Percentiles rank a stretch among this genome's conserved stretches.
phyloP scores from a whole-genome alignment of 306 rosid genomes.

The Sophora flavescens region DNA sequence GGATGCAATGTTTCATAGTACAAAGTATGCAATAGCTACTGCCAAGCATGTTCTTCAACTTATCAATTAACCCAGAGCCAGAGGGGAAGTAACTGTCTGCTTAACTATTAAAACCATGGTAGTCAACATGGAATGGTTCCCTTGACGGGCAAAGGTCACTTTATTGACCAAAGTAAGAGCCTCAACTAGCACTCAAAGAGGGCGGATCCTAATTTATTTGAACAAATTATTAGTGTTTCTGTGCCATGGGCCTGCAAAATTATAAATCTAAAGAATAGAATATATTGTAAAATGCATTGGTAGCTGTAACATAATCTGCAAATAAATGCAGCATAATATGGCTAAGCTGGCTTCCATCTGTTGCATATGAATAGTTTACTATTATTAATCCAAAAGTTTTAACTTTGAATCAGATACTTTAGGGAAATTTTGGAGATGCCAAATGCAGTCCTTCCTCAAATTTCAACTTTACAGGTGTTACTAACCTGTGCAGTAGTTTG shows the following conservation, averaged over 20 bases:
- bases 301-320: constrained; percentile 20
- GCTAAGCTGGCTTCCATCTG: constrained; percentile 33
- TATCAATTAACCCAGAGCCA: constrained; percentile 16
- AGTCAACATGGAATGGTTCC: constrained; percentile 17
- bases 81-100: constrained; percentile 13
- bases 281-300: constrained; percentile 13
- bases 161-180: constrained; percentile 13
- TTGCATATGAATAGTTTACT: constrained; percentile 19
- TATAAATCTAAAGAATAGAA: constrained; percentile 29
- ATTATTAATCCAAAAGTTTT: constrained; percentile 12
- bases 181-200: constrained; percentile 34
- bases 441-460: constrained; percentile 35
- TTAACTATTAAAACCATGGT: constrained; percentile 32
- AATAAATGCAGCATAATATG: constrained; percentile 37
- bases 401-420: constrained; percentile 23
- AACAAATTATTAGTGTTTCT: neutral
- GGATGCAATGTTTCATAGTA: constrained; percentile 29
- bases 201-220: constrained; percentile 13
- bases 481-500: constrained; percentile 29
- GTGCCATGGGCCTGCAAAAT: constrained; percentile 6
- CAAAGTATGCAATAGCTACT: constrained; percentile 19
- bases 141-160: constrained; percentile 20
- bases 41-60: constrained; percentile 21
- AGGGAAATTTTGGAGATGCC: constrained; percentile 29
- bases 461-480: constrained; percentile 27